These are phyloP conservation scores for Emergomyces pasteurianus DNA, from an alignment of 2,329 filamentous ascomycete genomes.

Conservation along the genomic window DNA sequence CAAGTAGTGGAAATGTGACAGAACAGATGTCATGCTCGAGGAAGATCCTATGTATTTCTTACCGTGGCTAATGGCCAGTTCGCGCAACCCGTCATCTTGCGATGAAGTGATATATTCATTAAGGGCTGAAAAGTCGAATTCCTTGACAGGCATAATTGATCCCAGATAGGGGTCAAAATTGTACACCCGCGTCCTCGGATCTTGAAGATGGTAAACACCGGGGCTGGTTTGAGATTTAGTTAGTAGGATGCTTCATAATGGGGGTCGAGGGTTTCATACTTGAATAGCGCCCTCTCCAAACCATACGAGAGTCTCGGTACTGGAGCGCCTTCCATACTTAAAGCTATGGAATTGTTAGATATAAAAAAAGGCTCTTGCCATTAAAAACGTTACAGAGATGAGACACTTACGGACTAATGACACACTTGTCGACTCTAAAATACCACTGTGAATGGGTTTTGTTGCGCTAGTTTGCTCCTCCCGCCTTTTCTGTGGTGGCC, in stretches of 20 bases:
- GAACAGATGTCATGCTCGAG: slow-evolving; percentile 82
- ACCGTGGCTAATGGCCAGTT: slow-evolving; percentile 51
- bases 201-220: slow-evolving; percentile 83
- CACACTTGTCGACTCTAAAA: slow-evolving; percentile 6
- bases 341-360: slow-evolving; percentile 16
- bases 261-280: slow-evolving; percentile 34
- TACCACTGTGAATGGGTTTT: slow-evolving; percentile 5
- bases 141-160: slow-evolving; percentile 79
- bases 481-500: too few species aligned
- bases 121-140: slow-evolving; percentile 84
- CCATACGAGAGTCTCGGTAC: slow-evolving; percentile 59
- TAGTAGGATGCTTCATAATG: slow-evolving; percentile 1
- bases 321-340: slow-evolving; percentile 35
- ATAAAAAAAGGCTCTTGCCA: not conserved
- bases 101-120: slow-evolving; percentile 87
- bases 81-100: slow-evolving; percentile 59
- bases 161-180: slow-evolving; percentile 96
- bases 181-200: slow-evolving; percentile 74
- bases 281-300: slow-evolving; percentile 86
- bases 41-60: slow-evolving; percentile 90
- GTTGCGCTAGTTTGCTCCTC: not conserved
- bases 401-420: slow-evolving; percentile 13
- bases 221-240: slow-evolving; percentile 32
- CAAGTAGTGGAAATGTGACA: slow-evolving; percentile 87
- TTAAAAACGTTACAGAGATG: not conserved